Evolutionary conservation across 164 flowering plant genomes (phyloP), one percentile per base, ranked within the genome.

Genomic region (Tetrastigma voinierianum): DNA sequence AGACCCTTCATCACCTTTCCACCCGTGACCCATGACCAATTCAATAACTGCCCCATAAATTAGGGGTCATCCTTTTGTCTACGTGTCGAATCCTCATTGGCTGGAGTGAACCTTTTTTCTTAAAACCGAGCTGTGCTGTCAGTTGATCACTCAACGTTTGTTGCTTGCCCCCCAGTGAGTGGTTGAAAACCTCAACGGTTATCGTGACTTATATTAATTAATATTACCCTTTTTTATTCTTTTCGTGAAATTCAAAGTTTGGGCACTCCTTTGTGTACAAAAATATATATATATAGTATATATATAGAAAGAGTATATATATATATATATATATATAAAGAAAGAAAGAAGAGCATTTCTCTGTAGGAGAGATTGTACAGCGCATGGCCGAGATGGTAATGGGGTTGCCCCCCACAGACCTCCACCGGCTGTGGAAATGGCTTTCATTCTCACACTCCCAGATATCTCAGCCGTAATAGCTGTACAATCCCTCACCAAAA

Each of bases 401-500:
- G 63, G 68, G 68, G 67, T 64, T 51, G n/a, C 40, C 40, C 40
- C 40, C 59, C 57, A 57, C 25, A 60, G 45, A 43, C 24, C 15
- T 64, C 40, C 46, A 56, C 67, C 67, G 54, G 66, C 71, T 68
- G 53, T 68, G n/a, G 45, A 61, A 51, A 17, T 24, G 71, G 71
- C 71, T 68, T 68, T 68, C 7, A 19, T 19, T 45, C 15, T 43
- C 24, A 2, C n/a, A n/a, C n/a, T n/a, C n/a, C n/a, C n/a, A n/a
- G n/a, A n/a, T n/a, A n/a, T n/a, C n/a, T n/a, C n/a, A n/a, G n/a
- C n/a, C n/a, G n/a, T n/a, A n/a, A n/a, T n/a, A n/a, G n/a, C n/a
- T n/a, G n/a, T n/a, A n/a, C n/a, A n/a, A n/a, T n/a, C n/a, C n/a
- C n/a, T n/a, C n/a, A n/a, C n/a, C n/a, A n/a, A n/a, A n/a, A n/a